A percentile compares a stretch with the other conserved stretches of the same genome.
These are phyloP conservation scores for Hapsidospora chrysogenum DNA, from an alignment of 495 filamentous ascomycete genomes.

Conservation along the genomic window DNA sequence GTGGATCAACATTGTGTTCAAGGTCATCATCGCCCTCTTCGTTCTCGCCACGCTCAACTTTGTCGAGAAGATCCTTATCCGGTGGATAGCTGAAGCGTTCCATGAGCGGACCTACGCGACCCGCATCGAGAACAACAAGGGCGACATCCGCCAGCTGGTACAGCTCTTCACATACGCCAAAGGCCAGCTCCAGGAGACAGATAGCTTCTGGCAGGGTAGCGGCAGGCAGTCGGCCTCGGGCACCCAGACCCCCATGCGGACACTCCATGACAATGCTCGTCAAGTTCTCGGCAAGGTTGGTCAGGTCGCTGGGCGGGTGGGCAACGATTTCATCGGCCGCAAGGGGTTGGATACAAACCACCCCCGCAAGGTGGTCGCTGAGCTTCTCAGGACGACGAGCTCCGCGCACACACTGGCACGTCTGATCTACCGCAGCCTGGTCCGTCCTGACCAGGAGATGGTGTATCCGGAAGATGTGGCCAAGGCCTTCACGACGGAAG, in stretches of 20 bases:
- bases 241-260: slow-evolving; percentile 51
- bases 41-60: slow-evolving; percentile 68
- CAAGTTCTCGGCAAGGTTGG: slow-evolving; percentile 64
- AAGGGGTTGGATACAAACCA: slow-evolving; percentile 58
- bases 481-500: slow-evolving; percentile 63
- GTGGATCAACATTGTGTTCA: slow-evolving; percentile 73
- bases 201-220: slow-evolving; percentile 35
- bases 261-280: slow-evolving; percentile 52
- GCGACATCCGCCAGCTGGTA: slow-evolving; percentile 35
- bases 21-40: slow-evolving; percentile 72
- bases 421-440: slow-evolving; percentile 83
- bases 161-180: slow-evolving; percentile 77
- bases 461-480: slow-evolving; percentile 63
- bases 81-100: slow-evolving; percentile 87
- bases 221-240: slow-evolving; percentile 30
- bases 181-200: slow-evolving; percentile 49
- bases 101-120: slow-evolving; percentile 84
- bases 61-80: slow-evolving; percentile 84
- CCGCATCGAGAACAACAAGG: slow-evolving; percentile 84
- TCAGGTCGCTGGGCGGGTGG: slow-evolving; percentile 75
- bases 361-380: slow-evolving; percentile 70
- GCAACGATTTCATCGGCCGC: slow-evolving; percentile 86
- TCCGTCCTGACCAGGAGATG: slow-evolving; percentile 53
- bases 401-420: slow-evolving; percentile 80
- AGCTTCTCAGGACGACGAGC: slow-evolving; percentile 51